Conservation (phyloP, 116 monocot species). For the Phalaenopsis hybrid region DNA sequence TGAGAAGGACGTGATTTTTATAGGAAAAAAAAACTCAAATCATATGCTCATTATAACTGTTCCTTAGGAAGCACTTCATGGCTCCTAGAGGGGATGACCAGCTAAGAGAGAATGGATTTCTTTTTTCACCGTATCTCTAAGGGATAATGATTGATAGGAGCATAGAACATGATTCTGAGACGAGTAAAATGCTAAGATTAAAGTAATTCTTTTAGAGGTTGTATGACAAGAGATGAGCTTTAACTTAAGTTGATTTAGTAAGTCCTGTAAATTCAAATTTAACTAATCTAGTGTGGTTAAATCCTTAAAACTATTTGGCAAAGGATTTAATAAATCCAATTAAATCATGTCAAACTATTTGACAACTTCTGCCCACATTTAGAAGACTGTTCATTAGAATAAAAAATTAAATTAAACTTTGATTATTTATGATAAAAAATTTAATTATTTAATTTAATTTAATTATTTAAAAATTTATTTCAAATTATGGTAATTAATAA, state of each 20-base stretch:
- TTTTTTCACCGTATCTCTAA: neutral
- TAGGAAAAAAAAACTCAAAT: neutral
- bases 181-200: neutral
- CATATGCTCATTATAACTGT: neutral
- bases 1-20: neutral
- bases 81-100: neutral
- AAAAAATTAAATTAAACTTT: too few species aligned
- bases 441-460: too few species aligned
- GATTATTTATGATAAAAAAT: too few species aligned
- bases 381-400: too few species aligned
- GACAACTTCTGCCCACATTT: too few species aligned
- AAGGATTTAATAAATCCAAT: neutral
- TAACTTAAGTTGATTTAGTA: too few species aligned
- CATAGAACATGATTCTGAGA: neutral
- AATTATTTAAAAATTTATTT: too few species aligned
- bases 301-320: too few species aligned
- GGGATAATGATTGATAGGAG: neutral
- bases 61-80: neutral
- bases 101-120: too few species aligned
- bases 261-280: too few species aligned
- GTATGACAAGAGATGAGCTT: neutral
- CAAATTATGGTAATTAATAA: too few species aligned
- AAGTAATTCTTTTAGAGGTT: neutral
- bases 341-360: neutral
- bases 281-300: too few species aligned